A percentile compares a stretch with the other conserved stretches of the same genome.
Evolutionary conservation across 345 rosid genomes (phyloP).

Genomic region (Citrus sp.): DNA sequence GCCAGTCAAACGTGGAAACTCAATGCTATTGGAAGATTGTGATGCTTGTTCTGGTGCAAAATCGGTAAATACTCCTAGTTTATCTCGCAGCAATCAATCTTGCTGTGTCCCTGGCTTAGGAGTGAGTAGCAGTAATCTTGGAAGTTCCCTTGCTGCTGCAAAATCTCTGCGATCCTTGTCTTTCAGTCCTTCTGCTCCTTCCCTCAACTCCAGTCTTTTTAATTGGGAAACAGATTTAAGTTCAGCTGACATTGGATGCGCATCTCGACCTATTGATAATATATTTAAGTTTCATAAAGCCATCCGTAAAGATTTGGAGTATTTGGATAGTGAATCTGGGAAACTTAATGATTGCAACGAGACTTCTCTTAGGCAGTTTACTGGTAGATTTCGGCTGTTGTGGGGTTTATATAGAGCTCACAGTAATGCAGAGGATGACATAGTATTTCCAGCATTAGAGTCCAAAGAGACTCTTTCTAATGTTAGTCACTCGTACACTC

Average conservation of each 20-base stretch:
- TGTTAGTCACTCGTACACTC: conserved; percentile 61
- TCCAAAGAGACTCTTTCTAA: conserved; percentile 60
- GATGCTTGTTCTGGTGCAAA: conserved; percentile 19
- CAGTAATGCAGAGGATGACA: conserved; percentile 67
- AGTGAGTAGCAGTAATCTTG: conserved; percentile 38
- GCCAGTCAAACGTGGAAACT: conserved; percentile 32
- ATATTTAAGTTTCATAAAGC: conserved; percentile 68
- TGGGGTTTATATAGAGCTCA: conserved; percentile 65
- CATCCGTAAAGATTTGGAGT: conserved; percentile 57
- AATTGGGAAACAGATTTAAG: conserved; percentile 51
- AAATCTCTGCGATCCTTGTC: conserved; percentile 52
- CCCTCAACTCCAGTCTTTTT: conserved; percentile 58
- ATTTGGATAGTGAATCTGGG: conserved; percentile 60
- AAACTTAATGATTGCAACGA: conserved; percentile 50
- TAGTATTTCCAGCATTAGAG: conserved; percentile 61
- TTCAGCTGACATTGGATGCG: conserved; percentile 27
- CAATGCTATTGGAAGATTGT: conserved; percentile 17
- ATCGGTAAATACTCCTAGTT: conserved; percentile 14
- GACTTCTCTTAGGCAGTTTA: conserved; percentile 49
- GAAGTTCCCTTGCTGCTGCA: conserved; percentile 47
- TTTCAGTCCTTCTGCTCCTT: conserved; percentile 48
- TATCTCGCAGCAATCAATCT: conserved; percentile 29
- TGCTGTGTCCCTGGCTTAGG: conserved; percentile 64
- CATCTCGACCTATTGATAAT: conserved; percentile 51
- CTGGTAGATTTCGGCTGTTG: conserved; percentile 56